These are phyloP conservation scores for Puccinia horiana DNA, from an alignment of 1,284 basidiomycete genomes.

Conservation along the genomic window DNA sequence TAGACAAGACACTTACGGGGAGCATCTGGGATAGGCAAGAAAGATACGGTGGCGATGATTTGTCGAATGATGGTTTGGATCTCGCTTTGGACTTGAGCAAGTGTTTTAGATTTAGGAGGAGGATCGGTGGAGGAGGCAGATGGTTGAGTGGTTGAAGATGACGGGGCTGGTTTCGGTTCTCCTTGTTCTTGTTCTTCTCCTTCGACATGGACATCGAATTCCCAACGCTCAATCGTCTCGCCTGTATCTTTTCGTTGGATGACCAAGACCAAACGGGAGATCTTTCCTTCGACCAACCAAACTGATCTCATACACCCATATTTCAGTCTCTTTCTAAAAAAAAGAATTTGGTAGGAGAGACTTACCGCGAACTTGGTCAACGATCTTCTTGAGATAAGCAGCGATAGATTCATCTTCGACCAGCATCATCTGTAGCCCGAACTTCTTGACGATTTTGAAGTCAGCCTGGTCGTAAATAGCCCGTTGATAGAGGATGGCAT, in stretches of 20 bases:
- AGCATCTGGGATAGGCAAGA: slow-evolving; percentile 82
- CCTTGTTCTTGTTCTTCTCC: slow-evolving; percentile 54
- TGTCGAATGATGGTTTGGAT: slow-evolving; percentile 98
- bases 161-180: slow-evolving; percentile 56
- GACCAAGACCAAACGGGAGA: slow-evolving; percentile 88
- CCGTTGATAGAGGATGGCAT: slow-evolving; percentile 96
- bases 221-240: slow-evolving; percentile 92
- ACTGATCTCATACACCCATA: slow-evolving; percentile 49
- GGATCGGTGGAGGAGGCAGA: neutral
- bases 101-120: slow-evolving; percentile 62
- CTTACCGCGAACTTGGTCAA: slow-evolving; percentile 69
- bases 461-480: slow-evolving; percentile 97
- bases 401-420: slow-evolving; percentile 89
- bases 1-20: neutral
- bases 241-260: slow-evolving; percentile 85
- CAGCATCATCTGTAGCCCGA: slow-evolving; percentile 91
- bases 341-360: neutral
- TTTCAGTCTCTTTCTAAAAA: slow-evolving; percentile 8
- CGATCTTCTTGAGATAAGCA: slow-evolving; percentile 87
- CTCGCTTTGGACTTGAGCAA: slow-evolving; percentile 93
- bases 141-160: slow-evolving; percentile 57
- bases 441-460: slow-evolving; percentile 72
- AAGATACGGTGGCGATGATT: slow-evolving; percentile 93
- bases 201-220: slow-evolving; percentile 87
- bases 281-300: slow-evolving; percentile 82